phyloP scores from a whole-genome alignment of 129 eudicot species.

The Logfia minima region DNA sequence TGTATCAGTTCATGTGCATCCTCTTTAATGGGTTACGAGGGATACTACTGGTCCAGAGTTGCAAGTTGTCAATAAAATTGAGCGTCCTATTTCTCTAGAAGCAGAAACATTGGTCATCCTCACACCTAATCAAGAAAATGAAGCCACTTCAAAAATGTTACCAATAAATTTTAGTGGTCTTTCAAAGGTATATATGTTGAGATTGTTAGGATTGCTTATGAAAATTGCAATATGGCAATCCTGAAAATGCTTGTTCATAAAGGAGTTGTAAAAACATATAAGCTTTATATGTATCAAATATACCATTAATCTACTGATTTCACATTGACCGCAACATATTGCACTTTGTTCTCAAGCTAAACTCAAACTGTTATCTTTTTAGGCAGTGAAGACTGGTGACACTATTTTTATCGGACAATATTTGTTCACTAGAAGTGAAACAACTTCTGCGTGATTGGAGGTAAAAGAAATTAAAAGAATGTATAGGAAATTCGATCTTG shows the following conservation, averaged over 20 bases:
- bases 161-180: conserved; percentile 77
- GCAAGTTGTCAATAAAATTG: conserved; percentile 74
- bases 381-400: conserved; percentile 92
- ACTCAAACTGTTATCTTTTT: conserved; percentile 26
- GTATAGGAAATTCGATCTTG: neutral
- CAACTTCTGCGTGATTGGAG: conserved; percentile 90
- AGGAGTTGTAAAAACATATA: too few relatives aligned
- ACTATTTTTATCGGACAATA: conserved; percentile 88
- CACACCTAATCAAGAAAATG: conserved; percentile 66
- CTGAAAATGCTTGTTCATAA: neutral
- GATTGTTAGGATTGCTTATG: neutral
- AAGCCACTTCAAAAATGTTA: conserved; percentile 67
- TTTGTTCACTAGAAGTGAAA: conserved; percentile 83
- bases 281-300: too few relatives aligned
- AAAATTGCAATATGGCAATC: neutral
- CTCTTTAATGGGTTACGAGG: conserved; percentile 61
- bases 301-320: too few relatives aligned
- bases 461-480: conserved; percentile 26
- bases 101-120: conserved; percentile 57
- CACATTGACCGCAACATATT: neutral
- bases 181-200: conserved; percentile 47
- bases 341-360: conserved; percentile 11
- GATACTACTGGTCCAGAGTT: conserved; percentile 89
- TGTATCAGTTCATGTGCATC: neutral
- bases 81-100: conserved; percentile 59